phyloP scores from a whole-genome alignment of 306 rosid genomes.

The Begonia loranthoides region DNA sequence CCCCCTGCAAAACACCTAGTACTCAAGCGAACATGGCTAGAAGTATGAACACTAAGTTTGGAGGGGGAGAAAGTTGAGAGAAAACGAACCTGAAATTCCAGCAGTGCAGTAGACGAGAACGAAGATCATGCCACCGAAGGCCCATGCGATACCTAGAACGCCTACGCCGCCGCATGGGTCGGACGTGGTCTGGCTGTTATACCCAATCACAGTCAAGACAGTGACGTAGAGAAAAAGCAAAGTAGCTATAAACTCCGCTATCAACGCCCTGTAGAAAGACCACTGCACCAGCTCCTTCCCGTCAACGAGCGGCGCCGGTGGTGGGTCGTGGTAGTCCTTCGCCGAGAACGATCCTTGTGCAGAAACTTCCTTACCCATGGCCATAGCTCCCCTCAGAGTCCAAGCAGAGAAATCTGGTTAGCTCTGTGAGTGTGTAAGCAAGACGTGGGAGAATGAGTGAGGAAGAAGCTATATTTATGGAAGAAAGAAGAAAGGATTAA shows the following conservation, averaged over 20 bases:
- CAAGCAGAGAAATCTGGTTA: too few species aligned
- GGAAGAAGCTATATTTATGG: background rate
- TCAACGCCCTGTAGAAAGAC: constrained; percentile 88
- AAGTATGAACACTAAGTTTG: background rate
- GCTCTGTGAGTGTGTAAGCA: too few species aligned
- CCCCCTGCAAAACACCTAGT: constrained; percentile 41
- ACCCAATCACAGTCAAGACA: constrained; percentile 72
- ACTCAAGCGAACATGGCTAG: too few species aligned
- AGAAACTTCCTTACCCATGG: constrained; percentile 46
- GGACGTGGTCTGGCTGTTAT: constrained; percentile 31
- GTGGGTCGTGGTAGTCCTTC: constrained; percentile 92
- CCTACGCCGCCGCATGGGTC: constrained; percentile 71
- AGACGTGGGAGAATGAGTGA: constrained; percentile 1
- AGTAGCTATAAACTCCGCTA: constrained; percentile 90
- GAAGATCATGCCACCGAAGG: constrained; percentile 98
- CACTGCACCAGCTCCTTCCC: constrained; percentile 52
- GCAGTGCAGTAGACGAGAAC: constrained; percentile 96
- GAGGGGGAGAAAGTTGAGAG: constrained; percentile 1
- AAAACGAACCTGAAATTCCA: constrained; percentile 64
- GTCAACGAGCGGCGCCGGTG: constrained; percentile 64
- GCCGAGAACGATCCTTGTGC: constrained; percentile 52
- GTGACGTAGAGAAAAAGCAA: constrained; percentile 80
- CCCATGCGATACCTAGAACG: constrained; percentile 79
- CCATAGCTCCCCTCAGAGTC: constrained; percentile 16
- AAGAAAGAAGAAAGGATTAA: too few species aligned